phyloP scores from a whole-genome alignment of 257 asterid species.

The Fraxinus quadrangulata region DNA sequence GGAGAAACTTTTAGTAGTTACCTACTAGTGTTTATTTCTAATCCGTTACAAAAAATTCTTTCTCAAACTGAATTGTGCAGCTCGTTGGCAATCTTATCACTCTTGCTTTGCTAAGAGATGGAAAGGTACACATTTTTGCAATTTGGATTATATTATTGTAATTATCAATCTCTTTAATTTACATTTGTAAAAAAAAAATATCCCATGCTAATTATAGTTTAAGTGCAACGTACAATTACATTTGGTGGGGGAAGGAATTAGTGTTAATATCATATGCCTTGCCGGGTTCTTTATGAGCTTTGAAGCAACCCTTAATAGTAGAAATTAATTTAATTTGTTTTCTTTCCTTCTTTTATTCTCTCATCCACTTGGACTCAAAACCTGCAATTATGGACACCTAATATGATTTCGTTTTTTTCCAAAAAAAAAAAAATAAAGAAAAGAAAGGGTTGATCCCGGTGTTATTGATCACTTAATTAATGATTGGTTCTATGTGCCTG shows the following conservation, averaged over 20 bases:
- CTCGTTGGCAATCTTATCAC: conserved; percentile 86
- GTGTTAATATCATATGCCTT: background rate
- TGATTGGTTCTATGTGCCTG: background rate
- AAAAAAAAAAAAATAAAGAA: no score
- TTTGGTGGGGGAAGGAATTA: no score
- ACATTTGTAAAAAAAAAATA: background rate
- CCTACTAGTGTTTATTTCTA: background rate
- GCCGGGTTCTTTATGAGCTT: background rate
- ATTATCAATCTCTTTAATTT: background rate
- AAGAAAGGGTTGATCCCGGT: background rate
- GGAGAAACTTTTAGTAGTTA: conserved; percentile 10
- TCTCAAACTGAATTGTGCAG: conserved; percentile 51
- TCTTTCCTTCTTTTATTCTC: background rate
- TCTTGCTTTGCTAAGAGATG: conserved; percentile 71
- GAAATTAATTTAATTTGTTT: background rate
- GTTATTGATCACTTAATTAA: background rate
- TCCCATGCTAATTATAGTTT: background rate
- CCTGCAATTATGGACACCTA: background rate
- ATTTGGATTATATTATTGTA: background rate
- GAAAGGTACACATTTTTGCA: conserved; percentile 50
- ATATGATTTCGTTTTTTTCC: background rate
- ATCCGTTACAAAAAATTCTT: background rate
- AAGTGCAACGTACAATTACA: background rate
- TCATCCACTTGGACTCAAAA: background rate
- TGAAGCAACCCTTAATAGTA: background rate